phyloP scores from a whole-genome alignment of 1,284 basidiomycete species.

The Golubevia pallescens region DNA sequence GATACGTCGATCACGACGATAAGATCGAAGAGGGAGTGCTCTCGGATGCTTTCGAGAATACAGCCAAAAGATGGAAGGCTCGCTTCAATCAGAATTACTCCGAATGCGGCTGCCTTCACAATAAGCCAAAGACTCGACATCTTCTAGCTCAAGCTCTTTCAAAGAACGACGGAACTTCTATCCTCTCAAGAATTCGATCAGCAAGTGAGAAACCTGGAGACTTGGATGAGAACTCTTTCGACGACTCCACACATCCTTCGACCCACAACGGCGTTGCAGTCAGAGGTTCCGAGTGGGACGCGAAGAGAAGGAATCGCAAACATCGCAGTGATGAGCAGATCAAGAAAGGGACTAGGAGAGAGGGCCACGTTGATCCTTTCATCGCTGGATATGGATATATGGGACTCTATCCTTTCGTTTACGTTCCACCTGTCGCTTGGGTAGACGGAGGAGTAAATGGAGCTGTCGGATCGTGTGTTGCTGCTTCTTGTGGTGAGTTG shows the following conservation, averaged over 20 bases:
- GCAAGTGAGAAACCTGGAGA: constrained; percentile 4
- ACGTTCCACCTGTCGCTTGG: too few species aligned
- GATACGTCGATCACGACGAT: constrained; percentile 48
- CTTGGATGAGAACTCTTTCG: constrained; percentile 16
- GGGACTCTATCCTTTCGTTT: too few species aligned
- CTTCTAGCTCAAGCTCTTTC: not conserved
- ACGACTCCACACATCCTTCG: constrained; percentile 31
- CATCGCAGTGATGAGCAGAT: too few species aligned
- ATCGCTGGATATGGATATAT: too few species aligned
- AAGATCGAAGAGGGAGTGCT: constrained; percentile 35
- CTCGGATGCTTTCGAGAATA: constrained; percentile 31
- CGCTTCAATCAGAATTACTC: constrained; percentile 34
- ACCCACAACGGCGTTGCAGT: constrained; percentile 29
- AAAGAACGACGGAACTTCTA: not conserved
- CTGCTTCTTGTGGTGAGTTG: too few species aligned
- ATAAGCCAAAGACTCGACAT: not conserved
- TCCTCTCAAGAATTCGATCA: not conserved
- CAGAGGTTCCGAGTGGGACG: constrained; percentile 15
- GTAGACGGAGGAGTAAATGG: too few species aligned
- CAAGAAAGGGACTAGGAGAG: too few species aligned
- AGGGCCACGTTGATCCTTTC: too few species aligned
- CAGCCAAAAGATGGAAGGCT: constrained; percentile 29
- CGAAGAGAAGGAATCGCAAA: too few species aligned
- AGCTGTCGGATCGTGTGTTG: too few species aligned
- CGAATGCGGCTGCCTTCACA: constrained; percentile 38